Percentiles rank a stretch among this genome's conserved stretches.
phyloP scores from a whole-genome alignment of 148 eudicot genomes.

The Vaccinium corymbosum region DNA sequence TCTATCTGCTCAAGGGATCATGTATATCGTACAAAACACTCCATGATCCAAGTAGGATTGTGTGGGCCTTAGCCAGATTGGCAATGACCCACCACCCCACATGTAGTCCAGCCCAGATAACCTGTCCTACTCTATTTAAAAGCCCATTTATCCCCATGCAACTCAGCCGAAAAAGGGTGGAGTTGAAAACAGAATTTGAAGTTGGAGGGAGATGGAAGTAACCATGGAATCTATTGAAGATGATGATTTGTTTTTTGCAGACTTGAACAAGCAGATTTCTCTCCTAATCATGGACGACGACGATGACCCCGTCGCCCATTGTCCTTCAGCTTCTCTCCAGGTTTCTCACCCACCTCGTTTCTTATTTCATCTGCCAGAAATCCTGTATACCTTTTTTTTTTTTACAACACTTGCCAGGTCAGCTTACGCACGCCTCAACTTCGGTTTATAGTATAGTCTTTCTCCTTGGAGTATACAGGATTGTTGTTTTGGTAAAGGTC shows the following conservation, averaged over 20 bases:
- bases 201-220: constrained; percentile 34
- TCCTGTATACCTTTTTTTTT: too few relatives aligned
- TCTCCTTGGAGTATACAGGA: too few relatives aligned
- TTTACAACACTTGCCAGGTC: too few relatives aligned
- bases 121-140: not conserved
- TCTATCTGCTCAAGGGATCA: too few relatives aligned
- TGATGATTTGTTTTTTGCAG: constrained; percentile 56
- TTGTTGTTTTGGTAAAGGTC: too few relatives aligned
- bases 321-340: constrained; percentile 45
- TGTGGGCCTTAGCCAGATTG: constrained; percentile 19
- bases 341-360: constrained; percentile 18
- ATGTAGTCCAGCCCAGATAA: constrained; percentile 9
- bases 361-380: not conserved
- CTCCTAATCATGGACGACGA: constrained; percentile 80
- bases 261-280: constrained; percentile 72
- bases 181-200: not conserved
- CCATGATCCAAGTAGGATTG: not conserved
- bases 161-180: not conserved
- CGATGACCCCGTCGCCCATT: constrained; percentile 34
- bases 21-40: not conserved
- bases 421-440: too few relatives aligned
- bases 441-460: too few relatives aligned
- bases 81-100: constrained; percentile 31
- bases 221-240: constrained; percentile 39
- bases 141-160: not conserved